Base-by-base conservation (phyloP, 1,284 basidiomycete genomes). In the Gomphus bonarii region DNA sequence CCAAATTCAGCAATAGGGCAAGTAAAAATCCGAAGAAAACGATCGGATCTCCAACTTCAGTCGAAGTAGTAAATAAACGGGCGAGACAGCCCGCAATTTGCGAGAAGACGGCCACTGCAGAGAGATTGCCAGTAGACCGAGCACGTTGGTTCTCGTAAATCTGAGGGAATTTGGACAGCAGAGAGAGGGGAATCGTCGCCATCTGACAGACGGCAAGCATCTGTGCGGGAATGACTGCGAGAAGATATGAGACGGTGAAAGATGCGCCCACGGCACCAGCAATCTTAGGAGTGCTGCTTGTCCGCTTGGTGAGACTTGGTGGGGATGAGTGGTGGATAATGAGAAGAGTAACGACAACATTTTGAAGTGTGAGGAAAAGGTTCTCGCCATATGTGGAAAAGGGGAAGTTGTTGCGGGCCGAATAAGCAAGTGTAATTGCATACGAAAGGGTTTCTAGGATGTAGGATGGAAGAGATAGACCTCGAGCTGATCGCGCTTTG, bases 321-420 rank as follows among this genome's bases (percentile, higher is more conserved):
- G 65, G 58, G 35, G 76, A 73, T 9, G 72, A 68, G 66, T 82
- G 86, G 68, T 75, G 73, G 46, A 90, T 75, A 67, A 95, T 92
- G 65, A 92, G 82, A 62, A 90, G 74, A 31, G 87, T 90, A 68
- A 94, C 89, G 70, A 87, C 62, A 62, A 85, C 75, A 71, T 94
- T 93, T 69, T 94, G 91, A 48, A 91, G 65, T 25, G 88, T 85
- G 55, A 95, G 78, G 78, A 94, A 94, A 60, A 91, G 69, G 73
- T 93, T 95, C 70, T 95, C 92, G 66, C 95, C 95, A 63, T 97
- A 98, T 0, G 95, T 97, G 38, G 89, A 92, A 75, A 97, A 95
- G 0, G 95, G 92, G 68, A 95, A 94, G 22, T 75, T 70, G 66
- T 88, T 86, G 42, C 91, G 78, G 61, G 82, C 83, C 3, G 91